phyloP scores from a whole-genome alignment of 164 flowering plant genomes.

The Saururus chinensis region DNA sequence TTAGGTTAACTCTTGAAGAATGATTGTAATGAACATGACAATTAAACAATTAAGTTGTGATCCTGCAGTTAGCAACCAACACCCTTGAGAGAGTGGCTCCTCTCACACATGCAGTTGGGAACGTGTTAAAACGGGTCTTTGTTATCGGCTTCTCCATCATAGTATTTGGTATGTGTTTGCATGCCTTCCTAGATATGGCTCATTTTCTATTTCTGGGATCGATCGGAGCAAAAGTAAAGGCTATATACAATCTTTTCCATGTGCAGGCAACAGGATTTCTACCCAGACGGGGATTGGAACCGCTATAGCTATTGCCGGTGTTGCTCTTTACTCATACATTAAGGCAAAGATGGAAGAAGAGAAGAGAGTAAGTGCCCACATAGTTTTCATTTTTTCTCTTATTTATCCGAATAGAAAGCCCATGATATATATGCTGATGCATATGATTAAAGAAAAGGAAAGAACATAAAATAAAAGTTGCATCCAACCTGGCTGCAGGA shows the following conservation, averaged over 20 bases:
- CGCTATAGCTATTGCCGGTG: slow-evolving; percentile 82
- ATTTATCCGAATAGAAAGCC: too few species aligned
- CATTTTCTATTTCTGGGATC: background rate
- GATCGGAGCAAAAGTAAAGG: background rate
- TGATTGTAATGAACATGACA: background rate
- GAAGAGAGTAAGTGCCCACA: slow-evolving; percentile 52
- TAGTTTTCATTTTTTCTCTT: background rate
- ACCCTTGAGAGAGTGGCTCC: slow-evolving; percentile 98
- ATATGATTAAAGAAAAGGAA: too few species aligned
- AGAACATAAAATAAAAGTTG: too few species aligned
- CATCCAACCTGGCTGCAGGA: too few species aligned
- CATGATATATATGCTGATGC: background rate
- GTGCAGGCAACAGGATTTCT: slow-evolving; percentile 83
- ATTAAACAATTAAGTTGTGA: background rate
- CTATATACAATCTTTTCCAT: background rate
- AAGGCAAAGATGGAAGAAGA: slow-evolving; percentile 93
- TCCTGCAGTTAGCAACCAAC: slow-evolving; percentile 79
- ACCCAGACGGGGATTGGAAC: slow-evolving; percentile 93
- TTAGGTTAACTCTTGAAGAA: background rate
- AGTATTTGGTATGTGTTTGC: slow-evolving; percentile 46
- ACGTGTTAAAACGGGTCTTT: slow-evolving; percentile 93
- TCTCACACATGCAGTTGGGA: slow-evolving; percentile 95
- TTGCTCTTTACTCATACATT: slow-evolving; percentile 75
- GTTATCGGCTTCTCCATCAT: slow-evolving; percentile 94
- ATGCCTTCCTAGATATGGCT: background rate